Percentiles rank a stretch among this genome's conserved stretches.
Evolutionary conservation across 352 stramenopile genomes (phyloP).

Genomic region (Phytophthora chlamydospora): DNA sequence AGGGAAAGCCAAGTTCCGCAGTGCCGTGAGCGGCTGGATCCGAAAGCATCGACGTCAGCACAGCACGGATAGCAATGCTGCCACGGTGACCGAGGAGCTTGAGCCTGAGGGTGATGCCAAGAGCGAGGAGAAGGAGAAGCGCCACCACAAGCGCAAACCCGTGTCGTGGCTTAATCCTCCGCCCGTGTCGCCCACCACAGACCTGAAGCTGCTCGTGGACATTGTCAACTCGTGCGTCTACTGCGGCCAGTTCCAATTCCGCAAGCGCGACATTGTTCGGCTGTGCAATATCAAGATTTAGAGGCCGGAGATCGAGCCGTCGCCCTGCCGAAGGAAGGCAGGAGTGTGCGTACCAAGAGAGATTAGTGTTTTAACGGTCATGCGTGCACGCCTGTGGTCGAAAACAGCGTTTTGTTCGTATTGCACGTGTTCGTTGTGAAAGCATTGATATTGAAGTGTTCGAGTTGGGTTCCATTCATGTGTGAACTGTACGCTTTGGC

Average conservation of each 20-base stretch:
- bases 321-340: slow-evolving; percentile 29
- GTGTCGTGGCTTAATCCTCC: slow-evolving; percentile 57
- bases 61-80: slow-evolving; percentile 7
- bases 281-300: slow-evolving; percentile 71
- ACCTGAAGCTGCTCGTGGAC: slow-evolving; percentile 60
- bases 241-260: slow-evolving; percentile 62
- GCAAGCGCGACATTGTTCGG: slow-evolving; percentile 50
- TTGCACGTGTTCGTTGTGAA: slow-evolving; percentile 2
- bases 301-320: background rate
- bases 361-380: slow-evolving; percentile 28
- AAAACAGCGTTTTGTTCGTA: slow-evolving; percentile 26
- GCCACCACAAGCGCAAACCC: slow-evolving; percentile 15
- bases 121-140: slow-evolving; percentile 16
- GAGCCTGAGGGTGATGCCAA: slow-evolving; percentile 20
- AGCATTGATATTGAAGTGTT: background rate
- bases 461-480: too few relatives aligned
- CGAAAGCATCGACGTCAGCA: slow-evolving; percentile 30
- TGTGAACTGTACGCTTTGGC: too few relatives aligned
- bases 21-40: slow-evolving; percentile 31
- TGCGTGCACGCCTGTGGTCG: slow-evolving; percentile 24
- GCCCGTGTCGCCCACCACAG: slow-evolving; percentile 40
- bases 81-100: slow-evolving; percentile 11
- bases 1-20: slow-evolving; percentile 25
- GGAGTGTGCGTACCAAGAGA: slow-evolving; percentile 6
- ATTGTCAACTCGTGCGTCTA: slow-evolving; percentile 77